Evolutionary conservation across 2,329 filamentous ascomycete genomes (phyloP).

Genomic region (Sporothrix dimorphospora): DNA sequence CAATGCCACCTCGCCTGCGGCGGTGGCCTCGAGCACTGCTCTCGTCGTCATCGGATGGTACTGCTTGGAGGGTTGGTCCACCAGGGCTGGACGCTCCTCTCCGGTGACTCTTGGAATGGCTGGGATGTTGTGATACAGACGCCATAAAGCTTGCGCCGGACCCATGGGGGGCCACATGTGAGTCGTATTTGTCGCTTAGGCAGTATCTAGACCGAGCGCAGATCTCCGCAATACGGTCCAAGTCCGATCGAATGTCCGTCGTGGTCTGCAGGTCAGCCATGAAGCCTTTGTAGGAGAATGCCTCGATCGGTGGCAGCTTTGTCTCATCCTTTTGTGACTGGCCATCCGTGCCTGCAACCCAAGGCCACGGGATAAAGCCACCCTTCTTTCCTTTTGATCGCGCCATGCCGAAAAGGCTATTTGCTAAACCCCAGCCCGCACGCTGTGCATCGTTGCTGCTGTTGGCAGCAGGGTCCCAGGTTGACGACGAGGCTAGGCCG

Average conservation of each 20-base stretch:
- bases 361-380: conserved; percentile 41
- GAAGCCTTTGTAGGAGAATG: conserved; percentile 67
- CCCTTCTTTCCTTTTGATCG: conserved; percentile 48
- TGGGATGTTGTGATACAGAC: conserved; percentile 24
- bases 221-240: conserved; percentile 69
- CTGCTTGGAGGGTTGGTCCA: conserved; percentile 61
- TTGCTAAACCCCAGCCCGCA: conserved; percentile 20
- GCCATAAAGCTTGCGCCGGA: conserved; percentile 63
- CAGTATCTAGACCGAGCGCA: conserved; percentile 67
- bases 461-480: conserved; percentile 8
- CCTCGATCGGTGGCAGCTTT: conserved; percentile 63
- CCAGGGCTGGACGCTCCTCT: conserved; percentile 39
- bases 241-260: conserved; percentile 57
- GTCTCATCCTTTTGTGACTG: conserved; percentile 37
- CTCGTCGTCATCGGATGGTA: conserved; percentile 61
- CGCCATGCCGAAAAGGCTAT: conserved; percentile 45
- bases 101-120: conserved; percentile 27
- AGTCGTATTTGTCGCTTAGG: conserved; percentile 68
- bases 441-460: conserved; percentile 30
- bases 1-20: conserved; percentile 47
- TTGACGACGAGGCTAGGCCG: conserved; percentile 33
- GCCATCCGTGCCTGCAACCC: conserved; percentile 33
- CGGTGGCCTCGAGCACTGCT: conserved; percentile 42
- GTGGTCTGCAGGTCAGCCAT: conserved; percentile 49
- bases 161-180: conserved; percentile 65